Conservation (phyloP, 2,329 filamentous ascomycete species). For the Neopestalotiopsis sp. region DNA sequence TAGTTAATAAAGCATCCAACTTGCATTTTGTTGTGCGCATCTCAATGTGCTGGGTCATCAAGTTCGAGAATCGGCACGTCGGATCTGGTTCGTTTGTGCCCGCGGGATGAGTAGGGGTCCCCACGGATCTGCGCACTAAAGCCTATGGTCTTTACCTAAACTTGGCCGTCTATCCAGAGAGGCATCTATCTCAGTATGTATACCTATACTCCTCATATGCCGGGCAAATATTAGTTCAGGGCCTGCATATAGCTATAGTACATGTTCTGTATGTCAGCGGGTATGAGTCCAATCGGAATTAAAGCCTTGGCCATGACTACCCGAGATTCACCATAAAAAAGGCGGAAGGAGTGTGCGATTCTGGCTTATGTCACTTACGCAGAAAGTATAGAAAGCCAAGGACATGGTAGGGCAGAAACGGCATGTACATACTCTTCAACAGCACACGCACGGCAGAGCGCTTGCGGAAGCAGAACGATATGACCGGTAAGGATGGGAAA, state of each 20-base stretch:
- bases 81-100: neutral
- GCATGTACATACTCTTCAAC: no score
- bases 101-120: neutral
- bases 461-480: neutral
- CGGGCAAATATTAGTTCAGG: neutral
- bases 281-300: neutral
- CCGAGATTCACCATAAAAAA: neutral
- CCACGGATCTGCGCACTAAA: neutral
- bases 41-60: neutral
- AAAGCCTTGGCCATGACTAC: neutral
- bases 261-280: neutral
- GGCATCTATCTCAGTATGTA: neutral
- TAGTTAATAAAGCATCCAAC: neutral
- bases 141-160: neutral
- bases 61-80: neutral
- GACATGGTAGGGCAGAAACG: no score
- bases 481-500: neutral
- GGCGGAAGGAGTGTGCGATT: neutral
- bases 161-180: neutral
- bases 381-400: neutral
- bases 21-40: neutral
- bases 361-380: neutral
- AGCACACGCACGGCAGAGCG: no score
- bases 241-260: no score
- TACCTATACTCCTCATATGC: neutral